These are phyloP conservation scores for Clonostachys sp. DNA, from an alignment of 2,329 filamentous ascomycete genomes.

Conservation along the genomic window DNA sequence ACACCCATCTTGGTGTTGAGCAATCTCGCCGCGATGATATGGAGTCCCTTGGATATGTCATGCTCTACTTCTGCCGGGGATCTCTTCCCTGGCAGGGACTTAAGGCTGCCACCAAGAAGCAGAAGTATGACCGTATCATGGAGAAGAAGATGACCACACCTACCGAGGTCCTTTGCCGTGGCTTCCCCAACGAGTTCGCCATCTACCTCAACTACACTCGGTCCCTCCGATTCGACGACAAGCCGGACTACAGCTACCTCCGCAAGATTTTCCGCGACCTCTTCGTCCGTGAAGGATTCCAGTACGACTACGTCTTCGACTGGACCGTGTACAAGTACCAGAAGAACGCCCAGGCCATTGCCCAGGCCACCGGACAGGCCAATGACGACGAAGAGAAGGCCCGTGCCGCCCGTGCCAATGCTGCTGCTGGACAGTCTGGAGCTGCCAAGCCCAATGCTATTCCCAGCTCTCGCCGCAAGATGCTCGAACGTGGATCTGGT, in stretches of 20 bases:
- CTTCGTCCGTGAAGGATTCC: conserved; percentile 97
- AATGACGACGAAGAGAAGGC: conserved; percentile 75
- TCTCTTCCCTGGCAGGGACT: conserved; percentile 98
- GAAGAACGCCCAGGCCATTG: conserved; percentile 96
- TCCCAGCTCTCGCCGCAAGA: conserved; percentile 77
- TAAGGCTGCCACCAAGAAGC: conserved; percentile 98
- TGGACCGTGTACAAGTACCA: conserved; percentile 99
- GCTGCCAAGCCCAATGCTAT: conserved; percentile 68
- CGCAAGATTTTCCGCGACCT: conserved; percentile 99
- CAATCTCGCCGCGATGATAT: conserved; percentile 99
- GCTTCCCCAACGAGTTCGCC: conserved; percentile 98
- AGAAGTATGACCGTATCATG: conserved; percentile 99
- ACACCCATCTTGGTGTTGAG: conserved; percentile 97
- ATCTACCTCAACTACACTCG: conserved; percentile 99
- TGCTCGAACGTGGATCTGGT: conserved; percentile 64
- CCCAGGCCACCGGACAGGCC: conserved; percentile 67
- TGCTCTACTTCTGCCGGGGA: conserved; percentile 99
- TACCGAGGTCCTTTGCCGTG: conserved; percentile 96
- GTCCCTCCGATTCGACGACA: conserved; percentile 97
- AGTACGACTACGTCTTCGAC: conserved; percentile 99
- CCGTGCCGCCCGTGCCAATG: conserved; percentile 61
- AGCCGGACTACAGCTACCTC: conserved; percentile 99
- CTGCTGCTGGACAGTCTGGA: conserved; percentile 59
- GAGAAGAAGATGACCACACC: conserved; percentile 99
- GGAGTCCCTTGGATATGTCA: conserved; percentile 98